These are phyloP conservation scores for Cystobasidium ongulense DNA, from an alignment of 768 basidiomycete genomes.

Conservation along the genomic window DNA sequence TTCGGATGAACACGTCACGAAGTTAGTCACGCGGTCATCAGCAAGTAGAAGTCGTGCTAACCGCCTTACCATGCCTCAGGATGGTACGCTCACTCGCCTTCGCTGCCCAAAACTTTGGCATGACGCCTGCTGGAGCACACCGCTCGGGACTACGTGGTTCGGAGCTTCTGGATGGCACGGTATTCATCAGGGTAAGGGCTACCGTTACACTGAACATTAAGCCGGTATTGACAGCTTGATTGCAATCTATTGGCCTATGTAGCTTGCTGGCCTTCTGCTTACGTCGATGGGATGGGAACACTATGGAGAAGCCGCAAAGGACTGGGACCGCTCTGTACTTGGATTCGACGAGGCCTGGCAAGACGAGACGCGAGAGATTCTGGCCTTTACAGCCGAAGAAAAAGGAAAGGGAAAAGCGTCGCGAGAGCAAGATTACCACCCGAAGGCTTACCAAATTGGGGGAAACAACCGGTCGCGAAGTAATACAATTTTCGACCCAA, in stretches of 20 bases:
- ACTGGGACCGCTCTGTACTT: constrained; percentile 37
- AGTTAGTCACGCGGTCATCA: not conserved
- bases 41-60: not conserved
- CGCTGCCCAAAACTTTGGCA: constrained; percentile 37
- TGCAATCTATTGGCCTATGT: no score
- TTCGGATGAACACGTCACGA: constrained; percentile 40
- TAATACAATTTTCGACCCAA: not conserved
- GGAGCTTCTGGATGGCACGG: constrained; percentile 37
- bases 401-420: not conserved
- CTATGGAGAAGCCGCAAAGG: constrained; percentile 34
- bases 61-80: constrained; percentile 5
- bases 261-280: constrained; percentile 37
- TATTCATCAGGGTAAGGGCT: constrained; percentile 39
- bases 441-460: not conserved
- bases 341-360: constrained; percentile 38
- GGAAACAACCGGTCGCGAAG: not conserved
- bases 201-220: not conserved
- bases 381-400: not conserved
- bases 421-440: not conserved
- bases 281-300: constrained; percentile 39
- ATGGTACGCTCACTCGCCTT: constrained; percentile 37
- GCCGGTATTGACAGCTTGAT: not conserved
- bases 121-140: constrained; percentile 33
- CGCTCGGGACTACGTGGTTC: constrained; percentile 29
- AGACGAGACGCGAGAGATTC: constrained; percentile 7